Conservation (phyloP, 176 grass and related monocot genomes). For the Oryza officinalis region DNA sequence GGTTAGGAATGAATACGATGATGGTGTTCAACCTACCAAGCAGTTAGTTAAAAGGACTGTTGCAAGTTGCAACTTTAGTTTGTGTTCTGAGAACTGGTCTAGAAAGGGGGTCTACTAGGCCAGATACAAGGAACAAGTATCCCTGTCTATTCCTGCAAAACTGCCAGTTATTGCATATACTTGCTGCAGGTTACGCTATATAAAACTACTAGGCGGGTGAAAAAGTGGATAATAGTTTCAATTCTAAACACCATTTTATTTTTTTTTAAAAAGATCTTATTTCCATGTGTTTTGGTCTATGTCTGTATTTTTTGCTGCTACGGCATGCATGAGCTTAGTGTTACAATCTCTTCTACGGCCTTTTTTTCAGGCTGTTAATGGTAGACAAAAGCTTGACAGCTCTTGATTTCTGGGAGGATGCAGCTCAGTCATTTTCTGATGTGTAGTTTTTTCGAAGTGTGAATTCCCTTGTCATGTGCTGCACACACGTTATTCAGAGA, state of each 20-base stretch:
- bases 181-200: not conserved
- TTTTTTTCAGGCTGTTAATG: constrained; percentile 31
- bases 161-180: not conserved
- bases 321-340: not conserved
- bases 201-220: not conserved
- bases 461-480: constrained; percentile 24
- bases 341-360: constrained; percentile 4
- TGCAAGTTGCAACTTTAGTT: not conserved
- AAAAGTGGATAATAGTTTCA: not conserved
- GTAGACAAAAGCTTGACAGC: not conserved
- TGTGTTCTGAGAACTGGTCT: not conserved
- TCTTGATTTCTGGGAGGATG: not conserved
- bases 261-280: not conserved
- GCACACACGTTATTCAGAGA: constrained; percentile 16
- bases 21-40: not conserved
- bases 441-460: constrained; percentile 14
- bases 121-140: not conserved
- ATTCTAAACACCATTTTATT: not conserved
- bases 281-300: not conserved
- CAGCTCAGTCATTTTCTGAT: not conserved
- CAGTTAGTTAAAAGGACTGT: not conserved
- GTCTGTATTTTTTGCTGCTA: not conserved
- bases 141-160: not conserved
- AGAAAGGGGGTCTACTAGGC: not conserved
- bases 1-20: not conserved